Evolutionary conservation across 257 asterid genomes (phyloP), one percentile per base, ranked within the genome.

Genomic region (Catharanthus roseus): DNA sequence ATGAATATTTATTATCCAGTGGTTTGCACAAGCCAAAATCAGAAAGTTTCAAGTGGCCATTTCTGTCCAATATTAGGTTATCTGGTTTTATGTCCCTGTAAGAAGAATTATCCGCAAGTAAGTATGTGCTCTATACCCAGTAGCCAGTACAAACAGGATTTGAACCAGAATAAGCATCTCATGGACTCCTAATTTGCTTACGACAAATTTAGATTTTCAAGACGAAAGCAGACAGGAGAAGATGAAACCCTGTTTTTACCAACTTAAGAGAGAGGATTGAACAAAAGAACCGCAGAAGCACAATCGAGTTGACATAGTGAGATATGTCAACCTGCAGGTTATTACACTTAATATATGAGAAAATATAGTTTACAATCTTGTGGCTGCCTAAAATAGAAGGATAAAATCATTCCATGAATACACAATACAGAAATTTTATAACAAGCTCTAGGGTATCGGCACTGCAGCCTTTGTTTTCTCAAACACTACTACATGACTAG

Each of bases 51-150:
- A 93, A 62, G 45, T 93, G 99, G 34, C 99, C 99, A 36, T 91
- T 88, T 82, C 75, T 87, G 87, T 93, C 99, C 82, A 93, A 70
- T 79, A 93, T 91, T 79, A 93, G 83, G 85, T 93, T 93, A 73
- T 93, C 99, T 33, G 99, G 99, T 82, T 93, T 93, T 77, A 93
- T 91, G 74, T 93, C 99, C 91, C 99, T 93, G 72, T 66, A 78
- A 31, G 39, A 19, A 79, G 68, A 78, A 83, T 16, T 73, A 55
- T 5, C 31, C 62, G 69, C 45, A 15, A 44, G 56, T 67, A 69
- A 69, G 54, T 53, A 66, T 15, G 38, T 79, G 69, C 19, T 83
- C 82, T 75, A 81, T 77, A 60, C 86, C 83, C 71, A 83, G 73
- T 34, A 26, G n/a, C n/a, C n/a, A n/a, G n/a, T n/a, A n/a, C 53